Base-by-base conservation (phyloP, 2,329 filamentous ascomycete species). In the Colletotrichum euphorbiae region DNA sequence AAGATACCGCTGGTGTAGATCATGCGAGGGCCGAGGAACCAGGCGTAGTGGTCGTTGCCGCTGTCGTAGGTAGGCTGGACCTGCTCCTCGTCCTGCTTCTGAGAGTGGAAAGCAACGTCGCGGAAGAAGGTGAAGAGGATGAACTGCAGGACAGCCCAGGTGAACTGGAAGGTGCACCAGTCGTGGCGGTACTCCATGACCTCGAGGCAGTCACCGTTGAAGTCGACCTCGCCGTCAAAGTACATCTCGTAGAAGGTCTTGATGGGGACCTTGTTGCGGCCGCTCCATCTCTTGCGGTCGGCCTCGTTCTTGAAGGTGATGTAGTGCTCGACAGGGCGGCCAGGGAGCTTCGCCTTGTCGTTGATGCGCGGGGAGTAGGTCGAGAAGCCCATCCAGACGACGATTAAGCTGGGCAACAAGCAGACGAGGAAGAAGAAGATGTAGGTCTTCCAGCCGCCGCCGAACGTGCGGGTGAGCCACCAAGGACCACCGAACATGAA, bases 171-270 rank as follows among this genome's bases (percentile, higher is more conserved):
- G 85, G 88, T 96, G 73, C 93, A 93, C 96, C 96, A 98, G 80
- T 99, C 96, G 79, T 98, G 95, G 76, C 96, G 88, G 84, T 96
- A 96, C 82, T 98, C 96, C 80, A 98, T 83, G 54, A 93, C 85
- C 77, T 98, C 95, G 71, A 98, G 87, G 75, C 87, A 89, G 81
- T 98, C 96, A 67, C 94, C 94, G 80, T 97, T 98, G 87, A 98
- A 95, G 74, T 97, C 93, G 71, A 97, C 94, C 67, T 97, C 90
- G 67, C 93, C 93, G 77, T 96, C 91, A 81, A 98, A 97, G 86
- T 98, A 98, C 91, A 95, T 97, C 82, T 98, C 94, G 78, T 97
- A 90, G 85, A 98, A 98, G 24, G 93, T 97, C 84, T 97, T 91
- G 85, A 97, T 91, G 62, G 93, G 91, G 69, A 96, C 93, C 83